Evolutionary conservation across 306 rosid species (phyloP), one percentile per base, ranked within the genome.

Genomic region (Cucurbita maxima): DNA sequence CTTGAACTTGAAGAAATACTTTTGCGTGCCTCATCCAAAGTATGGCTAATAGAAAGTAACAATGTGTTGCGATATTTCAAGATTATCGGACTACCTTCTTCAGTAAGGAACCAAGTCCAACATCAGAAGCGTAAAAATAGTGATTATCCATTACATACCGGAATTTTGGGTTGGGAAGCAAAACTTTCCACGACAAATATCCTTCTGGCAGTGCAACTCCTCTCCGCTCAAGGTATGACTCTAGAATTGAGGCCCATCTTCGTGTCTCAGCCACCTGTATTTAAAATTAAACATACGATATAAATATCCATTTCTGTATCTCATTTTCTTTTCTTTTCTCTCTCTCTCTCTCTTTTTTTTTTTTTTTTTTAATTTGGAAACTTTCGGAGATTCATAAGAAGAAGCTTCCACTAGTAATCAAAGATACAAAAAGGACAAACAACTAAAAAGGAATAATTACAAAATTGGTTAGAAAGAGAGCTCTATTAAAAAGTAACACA

Each of bases 161-260:
- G 50, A 84, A 79, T 71, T 88, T 87, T 30, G 96, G 93, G 82
- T 92, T 88, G 83, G 93, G 90, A 72, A 92, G 96, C 66, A 92
- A 64, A 72, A 93, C 90, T 87, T 90, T 90, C 76, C 81, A 87
- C 40, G 94, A 83, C 36, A 93, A 72, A 80, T 84, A 86, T 79
- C 90, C 96, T 78, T 86, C 74, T 19, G 92, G 90, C 41, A 87
- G 81, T 60, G 75, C 71, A 76, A 86, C 83, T 82, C 98, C 98
- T 86, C 98, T 87, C 76, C 82, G 96, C 85, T 84, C 94, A 77
- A 93, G 86, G 82, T 93, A 93, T 11, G 97, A 86, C 62, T 87
- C 92, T 48, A 93, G 96, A 84, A 93, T 83, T 73, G 92, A 79
- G 37, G 80, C 89, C 75, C 87, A 89, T 73, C 81, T 87, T 83